Evolutionary conservation across 2,329 filamentous ascomycete genomes (phyloP), one percentile per base, ranked within the genome.

Genomic region (Hypoxylon sp.): DNA sequence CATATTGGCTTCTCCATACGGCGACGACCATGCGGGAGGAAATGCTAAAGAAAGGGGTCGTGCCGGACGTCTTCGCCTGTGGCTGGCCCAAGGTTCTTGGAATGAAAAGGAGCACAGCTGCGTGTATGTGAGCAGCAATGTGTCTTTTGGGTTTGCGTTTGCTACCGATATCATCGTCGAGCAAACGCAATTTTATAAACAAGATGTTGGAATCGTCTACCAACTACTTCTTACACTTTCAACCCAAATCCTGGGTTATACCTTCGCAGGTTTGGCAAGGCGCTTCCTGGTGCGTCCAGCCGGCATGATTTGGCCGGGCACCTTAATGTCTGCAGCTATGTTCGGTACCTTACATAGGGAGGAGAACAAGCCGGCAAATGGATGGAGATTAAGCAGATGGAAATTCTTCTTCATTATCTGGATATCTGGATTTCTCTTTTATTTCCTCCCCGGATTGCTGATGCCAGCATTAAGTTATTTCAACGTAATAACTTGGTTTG

Each of bases 221-320:
- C 90, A 95, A 70, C 75, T 96, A 5, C 78, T 95, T 12, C 82
- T 96, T 30, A 94, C 89, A 0, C 78, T 96, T 11, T 94, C 90
- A 2, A 94, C 90, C 0, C 91, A 96, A 67, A 89, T 94, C 19
- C 75, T 95, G 23, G 91, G 91, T 9, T 95, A 95, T 69, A 86
- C 90, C 2, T 91, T 96, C 67, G 91, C 91, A 38, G 91, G 91
- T 2, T 77, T 96, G 31, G 89, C 89, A 2, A 80, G 90, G 49
- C 83, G 89, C 38, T 94, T 91, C 67, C 78, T 96, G 3, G 90
- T 96, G 19, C 84, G 90, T 17, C 91, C 91, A 0, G 89, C 88
- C 55, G 89, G 89, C 51, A 95, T 96, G 88, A 91, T 96, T 36
- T 96, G 91, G 91, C 91, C 91, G 1, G 88, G 88, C 15, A 95